Evolutionary conservation across 805 yeast genomes (phyloP).

Genomic region (Geotrichum ghanense): DNA sequence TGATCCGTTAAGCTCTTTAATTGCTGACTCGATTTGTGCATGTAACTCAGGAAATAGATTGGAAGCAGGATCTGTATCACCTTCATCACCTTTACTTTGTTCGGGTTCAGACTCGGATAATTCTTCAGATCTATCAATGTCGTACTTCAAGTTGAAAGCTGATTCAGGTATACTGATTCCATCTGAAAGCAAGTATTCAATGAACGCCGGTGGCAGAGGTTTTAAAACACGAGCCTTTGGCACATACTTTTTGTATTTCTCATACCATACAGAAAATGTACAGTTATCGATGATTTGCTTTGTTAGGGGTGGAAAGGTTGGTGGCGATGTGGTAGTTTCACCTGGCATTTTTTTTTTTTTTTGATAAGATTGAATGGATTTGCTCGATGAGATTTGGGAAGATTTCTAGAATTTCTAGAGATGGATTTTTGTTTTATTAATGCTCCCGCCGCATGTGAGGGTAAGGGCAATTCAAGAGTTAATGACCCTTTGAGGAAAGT

Average conservation of each 20-base stretch:
- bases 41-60: constrained; percentile 55
- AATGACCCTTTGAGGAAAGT: no score
- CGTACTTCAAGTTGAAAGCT: constrained; percentile 26
- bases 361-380: neutral
- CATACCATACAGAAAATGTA: constrained; percentile 50
- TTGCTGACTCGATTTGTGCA: constrained; percentile 32
- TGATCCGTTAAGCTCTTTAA: constrained; percentile 39
- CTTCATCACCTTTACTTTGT: constrained; percentile 17
- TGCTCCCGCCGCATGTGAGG: no score
- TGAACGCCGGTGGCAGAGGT: constrained; percentile 47
- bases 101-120: constrained; percentile 27
- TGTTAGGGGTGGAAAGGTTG: neutral
- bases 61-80: constrained; percentile 10
- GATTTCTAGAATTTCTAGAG: no score
- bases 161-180: constrained; percentile 54
- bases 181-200: constrained; percentile 52
- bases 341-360: neutral
- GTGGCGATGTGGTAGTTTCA: neutral
- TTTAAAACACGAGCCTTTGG: constrained; percentile 43
- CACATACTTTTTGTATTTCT: constrained; percentile 33
- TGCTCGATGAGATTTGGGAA: no score
- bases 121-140: constrained; percentile 67
- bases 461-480: no score
- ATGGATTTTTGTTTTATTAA: no score
- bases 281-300: constrained; percentile 28